A percentile compares a stretch with the other conserved stretches of the same genome.
Conservation (phyloP, 768 basidiomycete genomes). For the Podaxis mareebaensis region DNA sequence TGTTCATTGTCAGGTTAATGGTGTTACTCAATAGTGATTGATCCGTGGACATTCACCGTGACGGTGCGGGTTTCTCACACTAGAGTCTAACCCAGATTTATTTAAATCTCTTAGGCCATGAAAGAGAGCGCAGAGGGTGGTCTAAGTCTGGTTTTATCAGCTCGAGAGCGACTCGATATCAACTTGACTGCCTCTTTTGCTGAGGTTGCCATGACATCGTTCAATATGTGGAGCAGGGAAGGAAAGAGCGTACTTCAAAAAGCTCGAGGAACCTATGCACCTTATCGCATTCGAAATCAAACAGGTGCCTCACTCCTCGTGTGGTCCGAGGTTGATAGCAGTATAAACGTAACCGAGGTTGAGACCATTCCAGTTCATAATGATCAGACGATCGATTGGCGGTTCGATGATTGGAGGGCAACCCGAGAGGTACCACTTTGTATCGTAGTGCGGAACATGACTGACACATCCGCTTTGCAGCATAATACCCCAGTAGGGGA, state of each 20-base stretch:
- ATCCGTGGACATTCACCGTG: conserved; percentile 90
- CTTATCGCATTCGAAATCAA: conserved; percentile 89
- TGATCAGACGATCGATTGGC: conserved; percentile 85
- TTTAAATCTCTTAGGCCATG: conserved; percentile 43
- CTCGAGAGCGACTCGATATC: conserved; percentile 83
- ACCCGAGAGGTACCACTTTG: conserved; percentile 75
- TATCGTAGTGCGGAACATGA: neutral
- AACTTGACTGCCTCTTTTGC: conserved; percentile 91
- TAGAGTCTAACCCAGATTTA: neutral
- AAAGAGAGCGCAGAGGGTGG: conserved; percentile 53
- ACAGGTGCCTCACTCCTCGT: conserved; percentile 85
- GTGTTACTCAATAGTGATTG: conserved; percentile 64
- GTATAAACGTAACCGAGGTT: conserved; percentile 42
- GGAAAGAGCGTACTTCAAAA: conserved; percentile 70
- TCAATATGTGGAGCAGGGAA: conserved; percentile 75
- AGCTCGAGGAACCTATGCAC: conserved; percentile 86
- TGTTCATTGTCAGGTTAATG: neutral
- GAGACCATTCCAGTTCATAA: conserved; percentile 64
- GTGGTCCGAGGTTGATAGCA: conserved; percentile 80
- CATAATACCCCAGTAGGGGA: conserved; percentile 73
- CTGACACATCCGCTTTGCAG: conserved; percentile 11
- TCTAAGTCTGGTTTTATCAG: conserved; percentile 61
- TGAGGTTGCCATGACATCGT: conserved; percentile 75
- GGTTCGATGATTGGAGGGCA: conserved; percentile 95
- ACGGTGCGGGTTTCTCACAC: conserved; percentile 41